Percentiles rank a stretch among this genome's conserved stretches.
These are phyloP conservation scores for Sporothrix dimorphospora DNA, from an alignment of 2,329 filamentous ascomycete genomes.

Conservation along the genomic window DNA sequence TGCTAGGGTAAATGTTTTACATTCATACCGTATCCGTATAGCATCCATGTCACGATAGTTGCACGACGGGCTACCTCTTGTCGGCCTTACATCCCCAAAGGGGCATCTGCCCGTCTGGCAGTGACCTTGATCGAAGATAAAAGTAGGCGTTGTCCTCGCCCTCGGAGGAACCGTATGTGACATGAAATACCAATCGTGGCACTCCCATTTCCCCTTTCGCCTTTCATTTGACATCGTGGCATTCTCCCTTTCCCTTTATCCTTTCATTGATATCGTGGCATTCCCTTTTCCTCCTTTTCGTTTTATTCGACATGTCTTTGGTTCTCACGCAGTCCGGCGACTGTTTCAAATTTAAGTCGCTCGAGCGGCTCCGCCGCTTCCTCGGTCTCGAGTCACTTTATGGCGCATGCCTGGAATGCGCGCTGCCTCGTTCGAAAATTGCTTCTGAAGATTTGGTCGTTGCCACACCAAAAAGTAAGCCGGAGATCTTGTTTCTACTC, in stretches of 20 bases:
- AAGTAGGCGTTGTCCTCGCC: background rate
- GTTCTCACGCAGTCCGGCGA: background rate
- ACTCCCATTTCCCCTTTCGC: background rate
- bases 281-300: background rate
- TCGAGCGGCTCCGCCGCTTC: background rate
- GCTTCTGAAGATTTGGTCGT: too few relatives aligned
- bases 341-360: background rate
- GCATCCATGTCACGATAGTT: background rate
- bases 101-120: background rate
- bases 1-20: background rate
- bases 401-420: background rate
- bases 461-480: background rate
- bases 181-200: background rate
- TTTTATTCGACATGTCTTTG: background rate
- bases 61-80: constrained; percentile 1
- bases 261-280: background rate
- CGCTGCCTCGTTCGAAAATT: background rate
- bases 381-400: background rate
- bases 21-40: background rate
- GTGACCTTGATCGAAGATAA: background rate
- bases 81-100: background rate
- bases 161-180: background rate
- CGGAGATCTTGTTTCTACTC: background rate
- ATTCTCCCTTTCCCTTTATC: background rate
- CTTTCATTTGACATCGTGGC: background rate